phyloP scores from a whole-genome alignment of 139 green algal genomes.

The Trebouxia sp. region DNA sequence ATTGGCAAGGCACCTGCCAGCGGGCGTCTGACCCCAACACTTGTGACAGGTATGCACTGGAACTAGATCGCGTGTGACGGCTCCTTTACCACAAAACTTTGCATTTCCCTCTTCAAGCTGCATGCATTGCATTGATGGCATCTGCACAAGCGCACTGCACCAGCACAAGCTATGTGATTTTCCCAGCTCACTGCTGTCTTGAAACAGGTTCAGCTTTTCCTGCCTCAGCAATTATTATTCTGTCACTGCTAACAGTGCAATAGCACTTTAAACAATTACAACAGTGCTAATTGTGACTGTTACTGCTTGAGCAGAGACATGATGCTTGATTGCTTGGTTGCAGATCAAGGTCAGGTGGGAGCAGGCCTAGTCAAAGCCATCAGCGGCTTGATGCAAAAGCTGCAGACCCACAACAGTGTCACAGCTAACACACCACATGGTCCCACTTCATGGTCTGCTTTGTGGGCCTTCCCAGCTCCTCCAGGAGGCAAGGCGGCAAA shows the following conservation, averaged over 20 bases:
- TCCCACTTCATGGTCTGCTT: not conserved
- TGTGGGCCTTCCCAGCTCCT: not conserved
- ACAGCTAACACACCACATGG: not conserved
- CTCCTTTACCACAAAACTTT: too few species aligned
- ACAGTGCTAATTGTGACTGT: too few species aligned
- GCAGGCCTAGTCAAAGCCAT: not conserved
- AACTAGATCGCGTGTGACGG: not conserved
- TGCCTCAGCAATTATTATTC: too few species aligned
- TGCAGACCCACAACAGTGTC: not conserved
- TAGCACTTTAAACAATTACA: too few species aligned
- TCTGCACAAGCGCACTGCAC: too few species aligned
- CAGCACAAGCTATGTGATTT: too few species aligned
- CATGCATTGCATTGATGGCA: too few species aligned
- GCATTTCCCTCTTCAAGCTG: too few species aligned
- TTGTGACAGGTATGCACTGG: slow-evolving; percentile 13
- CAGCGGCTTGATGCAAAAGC: not conserved
- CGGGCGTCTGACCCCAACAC: slow-evolving; percentile 14
- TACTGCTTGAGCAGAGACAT: too few species aligned
- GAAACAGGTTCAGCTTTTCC: too few species aligned
- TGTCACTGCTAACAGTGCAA: too few species aligned
- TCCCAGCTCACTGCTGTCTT: too few species aligned
- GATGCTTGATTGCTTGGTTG: not conserved
- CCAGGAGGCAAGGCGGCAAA: not conserved
- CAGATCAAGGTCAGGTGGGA: not conserved
- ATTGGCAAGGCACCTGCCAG: not conserved